Evolutionary conservation across 1,284 basidiomycete species (phyloP).

Genomic region (Ustilago crameri): DNA sequence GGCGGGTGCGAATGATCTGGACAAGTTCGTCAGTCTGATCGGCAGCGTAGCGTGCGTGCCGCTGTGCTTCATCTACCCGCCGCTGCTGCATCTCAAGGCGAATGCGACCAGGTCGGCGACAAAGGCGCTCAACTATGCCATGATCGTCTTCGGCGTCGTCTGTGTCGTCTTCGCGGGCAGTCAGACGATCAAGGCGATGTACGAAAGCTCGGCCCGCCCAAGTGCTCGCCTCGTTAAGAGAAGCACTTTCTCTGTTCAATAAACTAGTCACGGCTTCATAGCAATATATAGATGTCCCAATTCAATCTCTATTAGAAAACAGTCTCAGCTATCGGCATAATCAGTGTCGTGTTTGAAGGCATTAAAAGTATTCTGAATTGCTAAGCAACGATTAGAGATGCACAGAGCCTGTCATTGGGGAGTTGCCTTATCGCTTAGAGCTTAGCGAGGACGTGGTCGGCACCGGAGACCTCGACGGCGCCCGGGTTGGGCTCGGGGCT

Average conservation of each 20-base stretch:
- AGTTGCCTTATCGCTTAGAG: too few species aligned
- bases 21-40: conserved; percentile 95
- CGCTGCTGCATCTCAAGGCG: conserved; percentile 91
- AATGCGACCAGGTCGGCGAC: conserved; percentile 77
- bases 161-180: conserved; percentile 85
- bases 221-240: conserved; percentile 27
- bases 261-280: too few species aligned
- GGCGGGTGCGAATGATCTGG: conserved; percentile 86
- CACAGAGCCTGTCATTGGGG: too few species aligned
- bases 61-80: conserved; percentile 89
- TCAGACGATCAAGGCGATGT: conserved; percentile 73
- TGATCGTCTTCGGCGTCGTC: conserved; percentile 84
- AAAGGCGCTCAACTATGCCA: conserved; percentile 79
- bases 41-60: conserved; percentile 95
- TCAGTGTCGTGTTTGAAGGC: too few species aligned
- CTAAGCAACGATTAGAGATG: too few species aligned
- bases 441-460: conserved; percentile 75
- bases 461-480: conserved; percentile 76
- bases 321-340: too few species aligned
- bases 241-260: not conserved
- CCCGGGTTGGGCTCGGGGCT: conserved; percentile 59
- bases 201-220: conserved; percentile 31
- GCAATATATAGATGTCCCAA: not conserved
- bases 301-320: too few species aligned
- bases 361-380: too few species aligned